Base-by-base conservation (phyloP, 371 early-diverging fungal genomes). In the Mucor circinelloides region DNA sequence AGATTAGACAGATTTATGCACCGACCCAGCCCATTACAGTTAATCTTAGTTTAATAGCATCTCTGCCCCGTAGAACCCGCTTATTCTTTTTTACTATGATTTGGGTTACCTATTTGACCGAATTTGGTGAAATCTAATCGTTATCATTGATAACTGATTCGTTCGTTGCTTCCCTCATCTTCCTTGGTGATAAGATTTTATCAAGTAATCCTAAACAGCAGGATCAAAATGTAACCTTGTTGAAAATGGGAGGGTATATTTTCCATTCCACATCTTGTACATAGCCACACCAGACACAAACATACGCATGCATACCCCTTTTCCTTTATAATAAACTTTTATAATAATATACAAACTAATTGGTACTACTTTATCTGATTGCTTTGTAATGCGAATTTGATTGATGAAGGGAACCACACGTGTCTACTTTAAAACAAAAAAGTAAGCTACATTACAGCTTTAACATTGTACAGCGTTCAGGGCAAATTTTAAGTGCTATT, bases 21-120 rank as follows among this genome's bases (percentile, higher is more conserved):
- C 48, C 72, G 73, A 59, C 72, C 76, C 13, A 78, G 78, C 31
- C 63, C 62, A 8, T 63, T 80, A 62, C 70, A 71, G 28, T 19
- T 36, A 56, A 64, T 40, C 27, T 23, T 56, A 19, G 54, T 34
- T 25, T 63, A 38, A 38, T 36, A 21, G 23, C 21, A 50, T 50
- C 50, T 10, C 6, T 34, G 9, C 10, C 34, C 23, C 48, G 48
- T 50, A 50, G 23, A 10, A 25, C 50, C 50, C 50, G 50, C 50
- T 50, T 50, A 25, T 50, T 50, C 50, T 50, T 50, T 50, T 50
- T 50, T 6, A 50, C 23, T 50, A 12, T 50, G 36, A 13, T 36
- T 36, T 36, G 36, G 25, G 50, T 50, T 50, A 50, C 50, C 4
- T 25, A 19, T 21, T n/a, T n/a, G 10, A 21, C 50, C 50, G 36